Conservation (phyloP, 352 stramenopile genomes). For the Globisporangium uncinulatum region DNA sequence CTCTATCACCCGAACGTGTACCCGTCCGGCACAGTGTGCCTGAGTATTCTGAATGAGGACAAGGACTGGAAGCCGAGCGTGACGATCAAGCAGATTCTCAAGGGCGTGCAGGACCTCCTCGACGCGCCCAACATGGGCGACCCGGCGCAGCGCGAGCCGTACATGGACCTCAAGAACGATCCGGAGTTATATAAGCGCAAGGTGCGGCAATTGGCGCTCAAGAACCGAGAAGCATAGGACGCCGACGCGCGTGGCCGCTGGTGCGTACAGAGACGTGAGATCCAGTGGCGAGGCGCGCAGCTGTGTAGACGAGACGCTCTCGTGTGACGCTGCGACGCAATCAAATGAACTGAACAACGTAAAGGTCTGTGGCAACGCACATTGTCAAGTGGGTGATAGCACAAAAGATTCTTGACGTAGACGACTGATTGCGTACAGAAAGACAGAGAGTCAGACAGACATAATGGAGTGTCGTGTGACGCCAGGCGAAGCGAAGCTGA, state of each 20-base stretch:
- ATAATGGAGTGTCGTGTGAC: too few relatives aligned
- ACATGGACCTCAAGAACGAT: constrained; percentile 88
- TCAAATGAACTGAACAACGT: too few relatives aligned
- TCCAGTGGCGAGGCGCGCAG: neutral
- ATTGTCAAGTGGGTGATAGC: too few relatives aligned
- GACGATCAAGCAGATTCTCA: constrained; percentile 97
- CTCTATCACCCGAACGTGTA: constrained; percentile 98
- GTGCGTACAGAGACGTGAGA: too few relatives aligned
- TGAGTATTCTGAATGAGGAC: constrained; percentile 99
- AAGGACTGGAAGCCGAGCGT: constrained; percentile 98
- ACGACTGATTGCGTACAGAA: too few relatives aligned
- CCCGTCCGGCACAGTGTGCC: constrained; percentile 96
- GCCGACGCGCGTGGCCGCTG: neutral
- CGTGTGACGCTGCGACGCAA: neutral
- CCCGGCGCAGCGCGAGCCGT: constrained; percentile 80
- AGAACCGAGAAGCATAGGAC: constrained; percentile 77
- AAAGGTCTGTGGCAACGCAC: too few relatives aligned
- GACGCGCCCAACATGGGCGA: constrained; percentile 87
- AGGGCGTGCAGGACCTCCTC: constrained; percentile 93
- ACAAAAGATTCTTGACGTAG: too few relatives aligned
- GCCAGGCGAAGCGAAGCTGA: too few relatives aligned
- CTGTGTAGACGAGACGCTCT: neutral
- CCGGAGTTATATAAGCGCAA: constrained; percentile 87
- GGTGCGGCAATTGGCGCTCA: constrained; percentile 74
- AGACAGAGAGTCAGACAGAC: too few relatives aligned